Base-by-base conservation (phyloP, 352 stramenopile species). In the Aphanomyces cochlioides region DNA sequence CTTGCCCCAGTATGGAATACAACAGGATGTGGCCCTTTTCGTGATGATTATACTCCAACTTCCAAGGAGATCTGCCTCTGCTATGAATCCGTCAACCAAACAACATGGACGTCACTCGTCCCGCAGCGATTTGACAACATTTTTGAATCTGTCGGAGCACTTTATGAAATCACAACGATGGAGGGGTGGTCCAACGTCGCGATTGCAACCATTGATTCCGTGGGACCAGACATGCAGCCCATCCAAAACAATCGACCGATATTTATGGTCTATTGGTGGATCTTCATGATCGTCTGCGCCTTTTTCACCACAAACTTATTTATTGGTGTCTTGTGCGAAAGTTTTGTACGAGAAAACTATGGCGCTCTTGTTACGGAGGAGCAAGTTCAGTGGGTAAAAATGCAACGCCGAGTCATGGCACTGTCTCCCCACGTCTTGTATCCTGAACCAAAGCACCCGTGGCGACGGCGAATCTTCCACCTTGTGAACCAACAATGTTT, bases 301-400 rank as follows among this genome's bases (percentile, higher is more conserved):
- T 98, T 97, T 68, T 97, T 98, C 57, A 88, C 97, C 1, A 89
- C 98, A 38, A 97, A 98, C 47, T 75, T 98, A 0, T 98, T 98
- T 67, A 90, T 97, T 0, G 93, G 93, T 7, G 89, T 98, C 8
- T 96, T 98, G 66, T 96, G 97, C 50, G 91, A 98, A 61, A 97
- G 97, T 64, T 98, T 98, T 69, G 96, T 96, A 59, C 79, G 86
- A 36, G 95, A 96, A 88, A 96, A 8, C 10, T 70, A 67, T 39
- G 56, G 56, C 21, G 56, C 67, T 0, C 10, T 70, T 2, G 64
- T 98, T 56, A 97, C 92, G 4, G 81, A 89, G 3, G 86, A 97
- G 53, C 90, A 97, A 65, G 87, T 93, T 57, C 91, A 95, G 67
- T 97, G 90, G 90, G 90, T 96, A 50, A 85, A 93, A 73, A 82